Base-by-base conservation (phyloP, 352 stramenopile species). In the Globisporangium nodosum region DNA sequence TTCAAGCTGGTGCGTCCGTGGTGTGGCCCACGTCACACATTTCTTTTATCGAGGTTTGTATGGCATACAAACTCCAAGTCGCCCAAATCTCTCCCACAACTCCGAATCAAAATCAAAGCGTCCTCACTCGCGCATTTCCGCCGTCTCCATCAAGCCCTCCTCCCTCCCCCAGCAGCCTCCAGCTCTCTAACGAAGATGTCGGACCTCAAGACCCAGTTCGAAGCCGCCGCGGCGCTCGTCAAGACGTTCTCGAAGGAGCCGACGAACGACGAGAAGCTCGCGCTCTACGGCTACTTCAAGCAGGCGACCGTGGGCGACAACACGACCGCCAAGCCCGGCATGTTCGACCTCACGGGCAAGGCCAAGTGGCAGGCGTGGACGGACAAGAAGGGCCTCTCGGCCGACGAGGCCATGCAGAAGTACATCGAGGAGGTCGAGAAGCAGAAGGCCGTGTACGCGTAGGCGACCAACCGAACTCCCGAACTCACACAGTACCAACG, bases 271-370 rank as follows among this genome's bases (percentile, higher is more conserved):
- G 85, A 96, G 68, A 96, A 96, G 80, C 84, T 96, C 60, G 70
- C 74, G 27, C 68, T 96, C 51, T 96, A 96, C 78, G 78, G 82
- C n/a, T 78, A 83, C 66, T 96, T 81, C 84, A 96, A 96, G 82
- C 88, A 96, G 72, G 87, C 85, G 49, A 96, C 83, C 12, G 67
- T 90, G 27, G 88, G 88, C 20, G 86, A 96, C 80, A 88, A 89
- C 73, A 90, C 76, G 61, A 92, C 82, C 50, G 35, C 73, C 55
- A 83, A 82, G 63, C 82, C 88, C 6, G 85, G 87, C 61, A 94
- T 96, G 81, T 90, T 95, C 58, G 82, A 96, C 70, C 57, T 96
- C 35, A 88, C 73, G 51, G 83, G 74, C 64, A 93, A 94, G 72
- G 83, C 83, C 68, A 96, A 96, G 81, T 96, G 85, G 85, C 77